Evolutionary conservation across 2,329 filamentous ascomycete genomes (phyloP).

Genomic region (Calonectria multiphialidica): DNA sequence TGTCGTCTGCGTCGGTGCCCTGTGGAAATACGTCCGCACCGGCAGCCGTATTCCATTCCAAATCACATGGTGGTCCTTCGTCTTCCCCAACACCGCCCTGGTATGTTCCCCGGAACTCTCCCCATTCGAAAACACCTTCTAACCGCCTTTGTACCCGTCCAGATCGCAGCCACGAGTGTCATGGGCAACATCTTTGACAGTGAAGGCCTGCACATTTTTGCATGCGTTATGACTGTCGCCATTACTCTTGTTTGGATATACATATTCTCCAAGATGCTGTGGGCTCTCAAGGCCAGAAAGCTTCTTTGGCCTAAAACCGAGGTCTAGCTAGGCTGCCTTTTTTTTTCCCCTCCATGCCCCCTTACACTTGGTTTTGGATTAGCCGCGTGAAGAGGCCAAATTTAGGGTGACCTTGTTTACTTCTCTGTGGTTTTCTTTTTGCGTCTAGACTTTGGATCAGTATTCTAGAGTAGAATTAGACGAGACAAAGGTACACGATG

Average conservation of each 20-base stretch:
- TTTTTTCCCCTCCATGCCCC: background rate
- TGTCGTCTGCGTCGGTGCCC: constrained; percentile 80
- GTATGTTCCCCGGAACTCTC: constrained; percentile 43
- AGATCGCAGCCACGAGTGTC: constrained; percentile 77
- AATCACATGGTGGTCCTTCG: constrained; percentile 89
- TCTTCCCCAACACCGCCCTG: constrained; percentile 84
- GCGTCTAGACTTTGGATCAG: too few relatives aligned
- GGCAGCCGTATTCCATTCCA: constrained; percentile 77
- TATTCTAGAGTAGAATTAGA: background rate
- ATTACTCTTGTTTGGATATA: constrained; percentile 76
- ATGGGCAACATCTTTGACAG: constrained; percentile 73
- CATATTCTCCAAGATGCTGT: constrained; percentile 78
- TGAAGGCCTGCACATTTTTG: constrained; percentile 72
- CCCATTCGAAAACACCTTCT: background rate
- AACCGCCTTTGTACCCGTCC: background rate
- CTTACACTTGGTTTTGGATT: background rate
- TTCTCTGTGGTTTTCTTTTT: background rate
- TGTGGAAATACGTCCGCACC: constrained; percentile 73
- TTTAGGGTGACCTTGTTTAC: background rate
- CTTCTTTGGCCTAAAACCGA: constrained; percentile 82
- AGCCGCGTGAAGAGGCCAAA: too few relatives aligned
- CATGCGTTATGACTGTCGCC: constrained; percentile 74
- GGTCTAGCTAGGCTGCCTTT: constrained; percentile 20
- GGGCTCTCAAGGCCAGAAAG: constrained; percentile 73
- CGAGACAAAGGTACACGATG: background rate